Percentiles rank a stretch among this genome's conserved stretches.
phyloP scores from a whole-genome alignment of 805 yeast genomes.

The Vanderwaltozyma verrucispora region DNA sequence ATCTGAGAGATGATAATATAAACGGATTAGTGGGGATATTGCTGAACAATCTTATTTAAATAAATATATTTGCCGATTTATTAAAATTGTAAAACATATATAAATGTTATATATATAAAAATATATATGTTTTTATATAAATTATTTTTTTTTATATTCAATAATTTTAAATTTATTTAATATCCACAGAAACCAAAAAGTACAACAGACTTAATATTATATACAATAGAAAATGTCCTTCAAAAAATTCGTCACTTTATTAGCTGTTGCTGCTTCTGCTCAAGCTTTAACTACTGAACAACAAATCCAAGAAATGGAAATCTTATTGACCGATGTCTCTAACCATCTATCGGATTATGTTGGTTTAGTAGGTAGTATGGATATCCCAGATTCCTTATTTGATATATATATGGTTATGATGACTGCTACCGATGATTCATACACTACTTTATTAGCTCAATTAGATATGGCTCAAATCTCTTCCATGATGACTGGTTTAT shows the following conservation, averaged over 20 bases:
- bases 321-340: slow-evolving; percentile 14
- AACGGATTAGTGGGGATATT: too few species aligned
- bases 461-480: slow-evolving; percentile 14
- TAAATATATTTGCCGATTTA: too few species aligned
- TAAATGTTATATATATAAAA: too few species aligned
- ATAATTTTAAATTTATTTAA: too few species aligned
- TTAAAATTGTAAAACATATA: too few species aligned
- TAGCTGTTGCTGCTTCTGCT: slow-evolving; percentile 15
- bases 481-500: slow-evolving; percentile 24
- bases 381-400: slow-evolving; percentile 16
- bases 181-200: too few species aligned
- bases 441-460: slow-evolving; percentile 19
- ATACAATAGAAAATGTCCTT: neutral
- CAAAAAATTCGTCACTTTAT: slow-evolving; percentile 7
- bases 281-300: slow-evolving; percentile 11
- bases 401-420: slow-evolving; percentile 8
- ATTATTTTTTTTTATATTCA: too few species aligned
- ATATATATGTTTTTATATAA: too few species aligned
- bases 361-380: slow-evolving; percentile 8
- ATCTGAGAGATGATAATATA: too few species aligned
- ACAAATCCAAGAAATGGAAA: slow-evolving; percentile 16
- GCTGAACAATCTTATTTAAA: too few species aligned
- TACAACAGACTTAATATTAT: too few species aligned
- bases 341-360: slow-evolving; percentile 11
- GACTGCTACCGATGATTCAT: slow-evolving; percentile 18